These are phyloP conservation scores for Alternaria alternata DNA, from an alignment of 2,329 filamentous ascomycete genomes.

Conservation along the genomic window DNA sequence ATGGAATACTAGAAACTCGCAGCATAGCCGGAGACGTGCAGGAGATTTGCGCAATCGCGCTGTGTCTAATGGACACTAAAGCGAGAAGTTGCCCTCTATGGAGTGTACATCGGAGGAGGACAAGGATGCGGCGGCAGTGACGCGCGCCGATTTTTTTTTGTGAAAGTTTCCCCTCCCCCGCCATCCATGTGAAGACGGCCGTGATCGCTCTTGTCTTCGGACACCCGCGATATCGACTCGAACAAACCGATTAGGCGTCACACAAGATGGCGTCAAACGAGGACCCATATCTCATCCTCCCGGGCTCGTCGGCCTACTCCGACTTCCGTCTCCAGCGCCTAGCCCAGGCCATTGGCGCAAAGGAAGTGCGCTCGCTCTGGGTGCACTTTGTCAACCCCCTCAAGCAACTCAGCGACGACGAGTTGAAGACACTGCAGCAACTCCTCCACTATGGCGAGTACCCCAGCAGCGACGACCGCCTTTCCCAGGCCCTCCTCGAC, in stretches of 20 bases:
- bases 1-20: no score
- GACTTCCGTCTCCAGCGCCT: slow-evolving; percentile 59
- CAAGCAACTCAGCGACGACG: slow-evolving; percentile 50
- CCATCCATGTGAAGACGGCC: slow-evolving; percentile 14
- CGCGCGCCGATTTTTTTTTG: slow-evolving; percentile 29
- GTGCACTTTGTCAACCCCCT: slow-evolving; percentile 59
- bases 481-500: slow-evolving; percentile 57
- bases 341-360: slow-evolving; percentile 56
- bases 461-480: slow-evolving; percentile 56
- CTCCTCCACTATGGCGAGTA: slow-evolving; percentile 67
- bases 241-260: slow-evolving; percentile 21
- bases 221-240: slow-evolving; percentile 19
- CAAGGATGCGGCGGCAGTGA: slow-evolving; percentile 7
- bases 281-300: slow-evolving; percentile 55
- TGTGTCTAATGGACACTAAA: no score
- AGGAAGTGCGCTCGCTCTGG: slow-evolving; percentile 59
- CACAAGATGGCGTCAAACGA: slow-evolving; percentile 43
- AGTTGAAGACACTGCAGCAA: slow-evolving; percentile 64
- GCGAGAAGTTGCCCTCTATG: no score
- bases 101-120: background rate
- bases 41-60: no score
- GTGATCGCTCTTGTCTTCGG: slow-evolving; percentile 26
- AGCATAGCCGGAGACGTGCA: no score
- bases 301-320: slow-evolving; percentile 64
- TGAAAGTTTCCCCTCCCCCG: slow-evolving; percentile 15